Base-by-base conservation (phyloP, 1,284 basidiomycete species). In the Fomes fomentarius region DNA sequence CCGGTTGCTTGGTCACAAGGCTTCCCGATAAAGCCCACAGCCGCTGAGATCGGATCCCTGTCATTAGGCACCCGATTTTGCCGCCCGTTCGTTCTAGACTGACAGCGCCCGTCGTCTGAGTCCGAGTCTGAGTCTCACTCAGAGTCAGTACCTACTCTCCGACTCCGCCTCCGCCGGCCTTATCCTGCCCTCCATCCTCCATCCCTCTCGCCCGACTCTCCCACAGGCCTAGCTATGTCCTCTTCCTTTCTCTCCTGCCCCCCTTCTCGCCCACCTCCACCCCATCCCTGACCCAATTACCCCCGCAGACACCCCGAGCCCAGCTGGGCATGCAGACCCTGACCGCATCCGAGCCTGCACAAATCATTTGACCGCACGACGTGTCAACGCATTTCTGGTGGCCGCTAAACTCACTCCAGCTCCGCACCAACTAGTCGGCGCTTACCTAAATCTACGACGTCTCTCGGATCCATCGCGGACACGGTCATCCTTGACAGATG, bases 11-110 rank as follows among this genome's bases (percentile, higher is more conserved):
- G 58, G 63, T 66, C 66, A 66, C 62, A 63, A 64, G 65, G 62
- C 52, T 49, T 52, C 60, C 59, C 57, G 58, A 61, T 64, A 57
- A 61, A 47, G 46, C 57, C 52, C 61, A 69, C 60, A 69, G 70
- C 70, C 70, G 70, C 70, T 66, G 62, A 66, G 66, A 70, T 70
- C 69, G 69, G 69, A 70, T 54, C 52, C 47, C 50, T 57, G 62
- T 62, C 63, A 64, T 64, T 60, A 67, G 67, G 67, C 62, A 67
- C 67, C 60, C 59, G 58, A 45, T 17, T n/a, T 60, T 60, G 61
- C 56, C 59, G 59, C 61, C 53, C 60, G 49, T 45, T 48, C 40
- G 50, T 54, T 58, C 57, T 54, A 54, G 54, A 33, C 56, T 58
- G 49, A 37, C 50, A 46, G 38, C 47, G n/a, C 17, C 14, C 21